Conservation (phyloP, 345 rosid genomes). For the Bretschneidera sinensis region DNA sequence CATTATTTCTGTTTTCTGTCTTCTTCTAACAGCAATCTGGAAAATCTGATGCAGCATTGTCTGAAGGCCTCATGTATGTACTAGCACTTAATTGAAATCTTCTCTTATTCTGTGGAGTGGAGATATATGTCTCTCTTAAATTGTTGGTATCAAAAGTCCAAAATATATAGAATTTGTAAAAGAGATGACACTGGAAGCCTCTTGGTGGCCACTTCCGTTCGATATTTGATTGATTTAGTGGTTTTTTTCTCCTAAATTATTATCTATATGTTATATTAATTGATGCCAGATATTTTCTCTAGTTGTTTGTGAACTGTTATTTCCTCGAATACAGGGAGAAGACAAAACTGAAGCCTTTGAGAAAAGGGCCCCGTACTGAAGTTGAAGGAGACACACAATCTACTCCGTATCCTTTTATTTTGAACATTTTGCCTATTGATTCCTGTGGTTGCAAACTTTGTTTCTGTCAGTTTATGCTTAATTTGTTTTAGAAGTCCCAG, state of each 20-base stretch:
- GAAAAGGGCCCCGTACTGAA: slow-evolving; percentile 43
- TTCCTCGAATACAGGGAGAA: slow-evolving; percentile 55
- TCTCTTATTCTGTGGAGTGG: no score
- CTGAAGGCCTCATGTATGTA: slow-evolving; percentile 57
- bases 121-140: no score
- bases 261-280: background rate
- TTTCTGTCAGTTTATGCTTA: slow-evolving; percentile 21
- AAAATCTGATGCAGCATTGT: slow-evolving; percentile 40
- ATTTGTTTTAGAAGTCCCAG: slow-evolving; percentile 51
- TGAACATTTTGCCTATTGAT: slow-evolving; percentile 16
- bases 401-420: slow-evolving; percentile 58
- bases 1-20: slow-evolving; percentile 21
- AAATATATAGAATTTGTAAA: background rate
- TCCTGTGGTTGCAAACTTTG: slow-evolving; percentile 13
- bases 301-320: slow-evolving; percentile 22
- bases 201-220: no score
- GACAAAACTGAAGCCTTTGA: slow-evolving; percentile 49
- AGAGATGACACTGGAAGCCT: background rate
- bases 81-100: background rate
- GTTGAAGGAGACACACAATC: slow-evolving; percentile 63
- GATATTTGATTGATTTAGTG: no score
- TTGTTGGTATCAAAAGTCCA: background rate
- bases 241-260: slow-evolving; percentile 3
- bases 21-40: slow-evolving; percentile 43
- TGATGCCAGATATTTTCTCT: background rate